These are phyloP conservation scores for Acer campestre DNA, from an alignment of 345 rosid genomes.

Conservation along the genomic window DNA sequence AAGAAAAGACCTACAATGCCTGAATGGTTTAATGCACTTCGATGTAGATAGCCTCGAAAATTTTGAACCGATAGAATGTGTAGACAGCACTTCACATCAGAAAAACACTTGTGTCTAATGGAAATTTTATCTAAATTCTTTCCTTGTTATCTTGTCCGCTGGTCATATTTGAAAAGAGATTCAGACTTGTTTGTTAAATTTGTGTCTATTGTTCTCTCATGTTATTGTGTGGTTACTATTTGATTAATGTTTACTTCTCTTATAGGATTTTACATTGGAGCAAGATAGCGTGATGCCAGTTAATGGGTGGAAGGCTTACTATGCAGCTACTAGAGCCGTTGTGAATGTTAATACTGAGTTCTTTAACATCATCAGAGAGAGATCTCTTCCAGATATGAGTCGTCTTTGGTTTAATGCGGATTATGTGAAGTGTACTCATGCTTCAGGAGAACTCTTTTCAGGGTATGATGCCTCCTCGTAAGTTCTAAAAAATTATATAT, in stretches of 20 bases:
- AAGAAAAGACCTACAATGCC: background rate
- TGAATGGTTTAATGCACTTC: background rate
- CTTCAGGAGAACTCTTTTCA: slow-evolving; percentile 78
- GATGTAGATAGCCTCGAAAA: too few species aligned
- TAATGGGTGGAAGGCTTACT: slow-evolving; percentile 97
- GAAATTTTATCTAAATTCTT: too few species aligned
- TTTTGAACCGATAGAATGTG: background rate
- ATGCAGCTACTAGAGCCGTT: slow-evolving; percentile 91
- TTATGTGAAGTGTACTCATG: slow-evolving; percentile 92
- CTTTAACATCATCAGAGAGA: slow-evolving; percentile 78
- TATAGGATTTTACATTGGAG: slow-evolving; percentile 88
- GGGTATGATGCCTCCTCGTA: slow-evolving; percentile 58
- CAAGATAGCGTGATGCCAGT: slow-evolving; percentile 81
- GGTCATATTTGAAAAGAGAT: background rate
- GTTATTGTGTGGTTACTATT: background rate
- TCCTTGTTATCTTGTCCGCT: too few species aligned
- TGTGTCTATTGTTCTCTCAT: background rate
- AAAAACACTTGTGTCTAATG: background rate
- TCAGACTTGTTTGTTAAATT: background rate
- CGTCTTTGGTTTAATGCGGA: slow-evolving; percentile 85
- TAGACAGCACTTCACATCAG: background rate
- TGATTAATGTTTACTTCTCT: background rate
- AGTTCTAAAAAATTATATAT: background rate
- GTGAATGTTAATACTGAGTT: slow-evolving; percentile 80
- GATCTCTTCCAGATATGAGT: slow-evolving; percentile 76